A percentile compares a stretch with the other conserved stretches of the same genome.
phyloP scores from a whole-genome alignment of 179 eudicot species.

The Nepenthes alata region DNA sequence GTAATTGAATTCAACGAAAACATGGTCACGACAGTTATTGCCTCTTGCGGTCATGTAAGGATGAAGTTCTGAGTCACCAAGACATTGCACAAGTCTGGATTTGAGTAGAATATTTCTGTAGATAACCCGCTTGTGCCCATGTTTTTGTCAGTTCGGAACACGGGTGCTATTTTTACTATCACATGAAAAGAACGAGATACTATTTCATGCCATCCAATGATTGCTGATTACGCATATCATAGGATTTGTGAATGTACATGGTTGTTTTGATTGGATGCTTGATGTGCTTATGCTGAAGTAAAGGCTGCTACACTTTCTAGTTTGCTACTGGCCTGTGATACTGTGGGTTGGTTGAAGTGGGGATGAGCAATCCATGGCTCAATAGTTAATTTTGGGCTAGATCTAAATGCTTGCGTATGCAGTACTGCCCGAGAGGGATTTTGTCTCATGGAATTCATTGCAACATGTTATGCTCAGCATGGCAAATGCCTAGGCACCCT shows the following conservation, averaged over 20 bases:
- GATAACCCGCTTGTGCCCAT: conserved; percentile 50
- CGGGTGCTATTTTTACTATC: conserved; percentile 38
- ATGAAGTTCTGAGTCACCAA: conserved; percentile 41
- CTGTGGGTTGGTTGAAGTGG: conserved; percentile 26
- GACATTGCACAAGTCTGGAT: conserved; percentile 52
- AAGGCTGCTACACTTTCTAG: conserved; percentile 43
- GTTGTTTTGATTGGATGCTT: conserved; percentile 42
- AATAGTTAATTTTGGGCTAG: conserved; percentile 37
- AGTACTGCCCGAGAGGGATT: conserved; percentile 59
- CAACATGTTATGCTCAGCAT: conserved; percentile 36
- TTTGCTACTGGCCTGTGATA: conserved; percentile 38
- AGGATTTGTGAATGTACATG: conserved; percentile 25
- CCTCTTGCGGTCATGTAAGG: conserved; percentile 45
- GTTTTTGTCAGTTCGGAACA: conserved; percentile 33
- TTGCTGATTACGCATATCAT: conserved; percentile 44
- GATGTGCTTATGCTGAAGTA: conserved; percentile 28
- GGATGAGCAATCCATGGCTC: conserved; percentile 63
- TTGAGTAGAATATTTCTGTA: conserved; percentile 44
- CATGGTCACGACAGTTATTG: conserved; percentile 38
- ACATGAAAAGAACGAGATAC: conserved; percentile 47
- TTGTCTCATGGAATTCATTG: conserved; percentile 68
- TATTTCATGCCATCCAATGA: conserved; percentile 66
- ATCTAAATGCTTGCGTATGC: conserved; percentile 31
- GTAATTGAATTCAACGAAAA: conserved; percentile 40
- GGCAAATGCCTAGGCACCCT: conserved; percentile 36